Evolutionary conservation across 2,329 filamentous ascomycete species (phyloP), one percentile per base, ranked within the genome.

Genomic region (Orbilia oligospora): DNA sequence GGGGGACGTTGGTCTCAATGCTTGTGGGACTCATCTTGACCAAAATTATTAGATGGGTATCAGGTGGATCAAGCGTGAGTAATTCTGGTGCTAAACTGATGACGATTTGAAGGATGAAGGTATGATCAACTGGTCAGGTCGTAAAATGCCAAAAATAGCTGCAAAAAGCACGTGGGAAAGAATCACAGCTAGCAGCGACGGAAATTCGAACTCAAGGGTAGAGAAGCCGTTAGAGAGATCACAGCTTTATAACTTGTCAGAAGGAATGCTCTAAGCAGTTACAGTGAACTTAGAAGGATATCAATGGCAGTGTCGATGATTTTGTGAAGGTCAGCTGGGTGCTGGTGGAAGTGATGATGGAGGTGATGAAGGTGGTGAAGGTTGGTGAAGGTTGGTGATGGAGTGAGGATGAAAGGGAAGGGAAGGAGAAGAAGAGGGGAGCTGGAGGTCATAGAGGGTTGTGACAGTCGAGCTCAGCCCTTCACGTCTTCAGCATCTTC

Each of bases 171-270:
- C 33, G 56, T 38, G 56, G 36, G 36, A n/a, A 2, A 16, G 9
- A 10, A 27, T 61, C n/a, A n/a, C 33, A 58, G 53, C 53, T 41
- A 38, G 53, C 33, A 41, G 53, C 33, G 22, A 22, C 53, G 33
- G 12, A 9, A 20, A 16, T 16, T 14, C 18, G n/a, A 41, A 14
- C 0, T 22, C 30, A 9, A 24, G 53, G 53, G 22, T 20, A 24
- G 4, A 24, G n/a, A 41, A 41, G 33, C 30, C 38, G n/a, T 41
- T 41, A 24, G 18, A 22, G 33, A 58, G 9, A 14, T 24, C 30
- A 38, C 53, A 41, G 9, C 53, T 24, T 41, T 41, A 4, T 24
- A 22, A 14, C 33, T 14, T 22, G 14, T 22, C 5, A 41, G 53
- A 41, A 22, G 20, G 9, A 16, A 38, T 0, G 53, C 14, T 36